Evolutionary conservation across 768 basidiomycete species (phyloP), one percentile per base, ranked within the genome.

Genomic region (Crepidotus variabilis): DNA sequence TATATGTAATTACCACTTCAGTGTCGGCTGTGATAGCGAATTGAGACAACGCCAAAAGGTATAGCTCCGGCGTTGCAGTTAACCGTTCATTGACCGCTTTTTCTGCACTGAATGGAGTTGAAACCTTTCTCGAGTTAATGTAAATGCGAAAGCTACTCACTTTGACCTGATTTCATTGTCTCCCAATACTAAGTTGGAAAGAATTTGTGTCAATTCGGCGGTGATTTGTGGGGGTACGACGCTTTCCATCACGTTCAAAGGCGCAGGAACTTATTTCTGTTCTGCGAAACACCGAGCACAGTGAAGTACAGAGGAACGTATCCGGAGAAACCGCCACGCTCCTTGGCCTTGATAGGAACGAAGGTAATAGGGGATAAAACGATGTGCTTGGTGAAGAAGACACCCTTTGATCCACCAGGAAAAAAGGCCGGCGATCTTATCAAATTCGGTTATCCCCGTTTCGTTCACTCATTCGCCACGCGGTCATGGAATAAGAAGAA

Each of bases 81-180:
- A 93, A 75, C 13, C 90, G 79, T 60, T 93, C 88, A 65, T 92
- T 89, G 56, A 93, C 89, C 0, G 87, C 87, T 56, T 85, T 84
- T 65, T 92, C 90, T 51, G 91, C 90, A 73, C 89, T 82, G 58
- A 11, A 47, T 8, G 21, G 23, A 52, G 16, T 54, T 10, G 3
- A 35, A 34, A 28, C 14, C 16, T 56, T 45, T 20, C 53, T 36
- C 35, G 10, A 16, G 47, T 20, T 20, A 6, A 47, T 32, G 21
- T 14, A 47, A 36, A 59, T 32, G 34, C 36, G 20, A 54, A 13
- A 28, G 54, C 22, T 5, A 67, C 73, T 52, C 63, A 88, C 90
- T 79, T 87, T 61, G 86, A 75, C 16, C 90, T 84, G 51, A 93
- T 89, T 54, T 86, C 83, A 70, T 93, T 93, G 69, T 93, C 90